Evolutionary conservation across 2,329 filamentous ascomycete genomes (phyloP), one percentile per base, ranked within the genome.

Genomic region (Beauveria pseudobassiana): DNA sequence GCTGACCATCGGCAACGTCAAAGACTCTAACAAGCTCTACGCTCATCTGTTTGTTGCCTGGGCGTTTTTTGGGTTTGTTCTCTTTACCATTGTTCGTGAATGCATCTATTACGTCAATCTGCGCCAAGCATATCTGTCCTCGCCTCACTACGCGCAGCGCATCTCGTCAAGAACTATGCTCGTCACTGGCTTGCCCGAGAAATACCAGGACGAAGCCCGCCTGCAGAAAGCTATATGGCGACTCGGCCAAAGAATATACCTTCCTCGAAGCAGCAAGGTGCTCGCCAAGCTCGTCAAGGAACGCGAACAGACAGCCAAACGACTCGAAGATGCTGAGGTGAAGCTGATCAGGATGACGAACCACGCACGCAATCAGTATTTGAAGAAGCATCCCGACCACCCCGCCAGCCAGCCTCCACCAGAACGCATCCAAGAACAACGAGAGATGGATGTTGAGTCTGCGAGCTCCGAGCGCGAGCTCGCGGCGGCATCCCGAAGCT

Each of bases 61-160:
- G 85, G 74, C 93, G 55, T 98, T 91, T 76, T 92, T 76, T 64
- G 74, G 84, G 51, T 98, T 98, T 71, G 82, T 98, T 66, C 88
- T 98, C 73, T 95, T 90, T 75, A 87, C 91, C 70, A 85, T 98
- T 65, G 89, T 92, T 61, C 85, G 93, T 62, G 93, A 98, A 74
- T 87, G 86, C 71, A 89, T 98, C 68, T 96, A 88, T 81, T 96
- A 91, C 74, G 90, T 97, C 77, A 96, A 96, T 69, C 77, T 98
- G 58, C 90, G 93, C 65, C 95, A 98, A 76, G 93, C 93, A 1
- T 98, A 96, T 77, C 85, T 93, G n/a, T 81, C 96, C 62, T 90
- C 91, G 2, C 91, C 90, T 1, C 80, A 89, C 56, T 93, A 96
- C 70, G 84, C 91, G 30, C 88, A 87, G 67, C 88, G 93, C 20